These are phyloP conservation scores for Phialophora macrospora DNA, from an alignment of 2,329 filamentous ascomycete species.

Conservation along the genomic window DNA sequence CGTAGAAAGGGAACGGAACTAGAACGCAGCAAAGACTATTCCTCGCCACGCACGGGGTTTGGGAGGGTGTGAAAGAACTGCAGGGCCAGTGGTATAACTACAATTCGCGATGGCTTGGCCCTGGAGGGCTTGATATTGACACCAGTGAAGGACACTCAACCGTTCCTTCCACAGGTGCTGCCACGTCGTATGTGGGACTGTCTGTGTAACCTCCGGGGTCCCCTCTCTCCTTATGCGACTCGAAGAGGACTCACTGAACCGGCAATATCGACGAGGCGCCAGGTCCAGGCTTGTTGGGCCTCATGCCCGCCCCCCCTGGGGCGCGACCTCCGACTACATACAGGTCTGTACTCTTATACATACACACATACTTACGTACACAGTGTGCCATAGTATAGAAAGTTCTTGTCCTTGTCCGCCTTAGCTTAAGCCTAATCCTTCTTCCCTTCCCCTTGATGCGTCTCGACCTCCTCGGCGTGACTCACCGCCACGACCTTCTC, in stretches of 20 bases:
- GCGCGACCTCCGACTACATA: too few species aligned
- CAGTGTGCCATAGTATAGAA: not conserved
- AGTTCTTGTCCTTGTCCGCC: not conserved
- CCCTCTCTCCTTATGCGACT: too few species aligned
- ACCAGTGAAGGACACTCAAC: not conserved
- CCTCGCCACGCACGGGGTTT: not conserved
- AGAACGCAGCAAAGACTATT: not conserved
- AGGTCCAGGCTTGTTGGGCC: not conserved
- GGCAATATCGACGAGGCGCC: not conserved
- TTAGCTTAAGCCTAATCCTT: not conserved
- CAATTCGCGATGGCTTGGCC: not conserved
- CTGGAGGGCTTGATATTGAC: not conserved
- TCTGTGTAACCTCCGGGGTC: not conserved
- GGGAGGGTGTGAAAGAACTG: not conserved
- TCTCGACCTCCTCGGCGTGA: conserved; percentile 21
- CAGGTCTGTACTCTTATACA: too few species aligned
- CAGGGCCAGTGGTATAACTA: not conserved
- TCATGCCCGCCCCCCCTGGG: too few species aligned
- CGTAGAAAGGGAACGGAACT: not conserved
- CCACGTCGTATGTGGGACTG: not conserved
- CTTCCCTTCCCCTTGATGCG: not conserved
- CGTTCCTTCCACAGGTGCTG: not conserved
- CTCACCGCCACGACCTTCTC: conserved; percentile 11
- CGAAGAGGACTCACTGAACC: too few species aligned
- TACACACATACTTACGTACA: too few species aligned